Evolutionary conservation across 495 filamentous ascomycete genomes (phyloP).

Genomic region (Paragyromitra xinjiangensis): DNA sequence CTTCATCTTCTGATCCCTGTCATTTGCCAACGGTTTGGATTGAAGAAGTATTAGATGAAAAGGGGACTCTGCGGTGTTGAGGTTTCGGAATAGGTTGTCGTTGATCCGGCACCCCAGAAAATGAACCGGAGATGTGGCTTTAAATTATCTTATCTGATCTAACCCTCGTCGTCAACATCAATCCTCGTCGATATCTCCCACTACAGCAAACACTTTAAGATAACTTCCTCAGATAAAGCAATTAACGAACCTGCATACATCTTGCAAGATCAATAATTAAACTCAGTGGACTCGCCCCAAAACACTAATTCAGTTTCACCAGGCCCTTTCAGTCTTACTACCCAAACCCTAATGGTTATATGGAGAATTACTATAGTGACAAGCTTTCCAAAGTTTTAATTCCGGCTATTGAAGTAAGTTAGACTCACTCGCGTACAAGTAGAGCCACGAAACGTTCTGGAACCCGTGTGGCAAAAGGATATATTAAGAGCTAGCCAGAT

Average conservation of each 20-base stretch:
- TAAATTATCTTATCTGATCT: conserved; percentile 33
- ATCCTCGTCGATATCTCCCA: not conserved
- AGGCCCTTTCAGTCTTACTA: too few relatives aligned
- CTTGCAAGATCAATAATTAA: too few relatives aligned
- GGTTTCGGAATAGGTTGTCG: conserved; percentile 28
- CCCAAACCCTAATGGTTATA: not conserved
- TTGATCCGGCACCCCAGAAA: conserved; percentile 34
- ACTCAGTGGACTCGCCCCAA: not conserved
- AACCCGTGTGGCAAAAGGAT: not conserved
- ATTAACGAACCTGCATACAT: not conserved
- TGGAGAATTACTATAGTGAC: not conserved
- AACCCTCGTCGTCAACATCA: not conserved
- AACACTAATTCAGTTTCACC: not conserved
- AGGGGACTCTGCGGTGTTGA: conserved; percentile 8
- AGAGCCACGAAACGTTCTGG: conserved; percentile 1
- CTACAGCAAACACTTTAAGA: not conserved
- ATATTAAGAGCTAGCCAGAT: not conserved
- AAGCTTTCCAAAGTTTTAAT: not conserved
- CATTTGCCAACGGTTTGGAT: conserved; percentile 10
- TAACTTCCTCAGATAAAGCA: not conserved
- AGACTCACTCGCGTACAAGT: not conserved
- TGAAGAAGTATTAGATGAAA: conserved; percentile 18
- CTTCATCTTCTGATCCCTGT: not conserved
- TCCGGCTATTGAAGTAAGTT: not conserved
- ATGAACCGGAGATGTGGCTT: conserved; percentile 12